phyloP scores from a whole-genome alignment of 2,329 filamentous ascomycete genomes.

The Colletotrichum sp. region DNA sequence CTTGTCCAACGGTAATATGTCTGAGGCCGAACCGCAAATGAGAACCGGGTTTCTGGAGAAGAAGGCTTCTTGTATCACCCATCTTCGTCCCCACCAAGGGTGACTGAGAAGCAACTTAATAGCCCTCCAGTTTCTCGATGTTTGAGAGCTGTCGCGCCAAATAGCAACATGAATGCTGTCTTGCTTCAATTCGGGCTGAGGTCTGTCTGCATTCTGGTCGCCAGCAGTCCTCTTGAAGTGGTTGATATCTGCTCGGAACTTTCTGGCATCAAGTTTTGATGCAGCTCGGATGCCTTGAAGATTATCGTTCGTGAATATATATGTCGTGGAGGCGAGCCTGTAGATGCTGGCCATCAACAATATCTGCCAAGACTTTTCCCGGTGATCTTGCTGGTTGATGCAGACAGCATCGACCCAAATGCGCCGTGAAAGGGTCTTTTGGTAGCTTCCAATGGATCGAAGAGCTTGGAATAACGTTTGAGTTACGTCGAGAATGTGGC shows the following conservation, averaged over 20 bases:
- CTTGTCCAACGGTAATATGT: background rate
- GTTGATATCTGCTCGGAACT: background rate
- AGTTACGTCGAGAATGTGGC: background rate
- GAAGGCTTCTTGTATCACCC: background rate
- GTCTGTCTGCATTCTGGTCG: background rate
- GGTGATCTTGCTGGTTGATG: background rate
- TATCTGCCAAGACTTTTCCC: background rate
- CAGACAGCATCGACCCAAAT: background rate
- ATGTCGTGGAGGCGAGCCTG: background rate
- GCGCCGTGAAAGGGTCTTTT: accelerated
- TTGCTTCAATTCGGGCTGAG: background rate
- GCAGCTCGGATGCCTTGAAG: accelerated
- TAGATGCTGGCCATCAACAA: background rate
- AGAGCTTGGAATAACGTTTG: background rate
- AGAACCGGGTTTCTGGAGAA: background rate
- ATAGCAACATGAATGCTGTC: background rate
- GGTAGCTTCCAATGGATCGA: background rate
- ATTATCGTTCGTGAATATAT: background rate
- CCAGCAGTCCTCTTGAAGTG: background rate
- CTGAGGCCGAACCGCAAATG: background rate
- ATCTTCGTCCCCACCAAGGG: background rate
- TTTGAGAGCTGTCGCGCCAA: background rate
- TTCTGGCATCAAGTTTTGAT: background rate
- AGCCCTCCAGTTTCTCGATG: background rate
- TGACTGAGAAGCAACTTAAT: background rate